Conservation (phyloP, 2,329 filamentous ascomycete species). For the Claviceps paspali region DNA sequence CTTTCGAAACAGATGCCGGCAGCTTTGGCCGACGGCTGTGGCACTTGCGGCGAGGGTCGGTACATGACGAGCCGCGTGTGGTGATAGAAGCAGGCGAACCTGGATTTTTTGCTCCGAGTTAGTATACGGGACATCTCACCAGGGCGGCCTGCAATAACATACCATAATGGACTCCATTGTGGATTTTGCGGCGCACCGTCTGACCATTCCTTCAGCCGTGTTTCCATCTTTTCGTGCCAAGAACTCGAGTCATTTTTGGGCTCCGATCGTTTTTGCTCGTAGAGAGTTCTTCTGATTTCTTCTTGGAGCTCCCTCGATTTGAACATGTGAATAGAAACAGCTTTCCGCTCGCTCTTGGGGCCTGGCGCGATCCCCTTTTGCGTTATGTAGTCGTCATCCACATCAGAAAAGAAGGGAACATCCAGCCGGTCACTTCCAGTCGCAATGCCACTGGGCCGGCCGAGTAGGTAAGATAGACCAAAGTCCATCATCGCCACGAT, state of each 20-base stretch:
- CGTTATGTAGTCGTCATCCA: constrained; percentile 74
- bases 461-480: constrained; percentile 74
- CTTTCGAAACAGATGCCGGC: constrained; percentile 74
- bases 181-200: constrained; percentile 57
- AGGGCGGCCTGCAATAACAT: no score
- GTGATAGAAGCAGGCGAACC: constrained; percentile 58
- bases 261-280: constrained; percentile 65
- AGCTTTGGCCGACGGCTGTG: constrained; percentile 65
- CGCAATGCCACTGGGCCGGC: constrained; percentile 72
- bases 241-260: constrained; percentile 69
- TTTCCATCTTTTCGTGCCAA: constrained; percentile 72
- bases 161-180: constrained; percentile 67
- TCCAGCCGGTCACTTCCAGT: constrained; percentile 71
- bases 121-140: no score
- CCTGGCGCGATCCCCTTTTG: constrained; percentile 57
- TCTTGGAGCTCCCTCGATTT: constrained; percentile 79
- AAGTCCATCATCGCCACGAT: constrained; percentile 78
- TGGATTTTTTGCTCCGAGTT: constrained; percentile 13
- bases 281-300: constrained; percentile 73
- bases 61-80: constrained; percentile 81
- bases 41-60: constrained; percentile 81
- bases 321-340: constrained; percentile 82
- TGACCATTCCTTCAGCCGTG: constrained; percentile 67
- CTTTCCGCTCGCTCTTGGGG: constrained; percentile 65
- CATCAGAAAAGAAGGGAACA: constrained; percentile 68